Base-by-base conservation (phyloP, 2,329 filamentous ascomycete genomes). In the Aureobasidium sp. region DNA sequence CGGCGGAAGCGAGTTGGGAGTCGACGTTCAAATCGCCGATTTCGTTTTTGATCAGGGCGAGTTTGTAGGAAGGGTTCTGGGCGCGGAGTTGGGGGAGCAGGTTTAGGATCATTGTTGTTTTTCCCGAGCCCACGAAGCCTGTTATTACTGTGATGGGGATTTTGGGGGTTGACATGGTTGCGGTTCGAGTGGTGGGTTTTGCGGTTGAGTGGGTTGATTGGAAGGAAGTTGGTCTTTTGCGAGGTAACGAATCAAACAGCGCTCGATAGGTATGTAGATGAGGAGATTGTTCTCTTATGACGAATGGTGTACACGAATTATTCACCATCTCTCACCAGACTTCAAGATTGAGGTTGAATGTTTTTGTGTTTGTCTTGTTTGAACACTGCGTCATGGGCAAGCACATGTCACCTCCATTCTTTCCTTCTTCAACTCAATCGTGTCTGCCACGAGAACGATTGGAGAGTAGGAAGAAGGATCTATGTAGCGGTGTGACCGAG, bases 11-110 rank as follows among this genome's bases (percentile, higher is more conserved):
- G 33, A 99, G 87, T 73, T 96, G 90, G 1, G 90, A 94, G 79
- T 99, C 94, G 72, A 99, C 82, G 39, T 91, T 92, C 45, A 99
- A 77, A 73, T 97, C 92, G 71, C 94, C 94, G 74, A 97, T 97
- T 77, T 99, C 94, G 76, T 99, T 99, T 75, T 99, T 99, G 61
- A 99, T 84, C 17, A 99, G 86, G 2, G 93, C 94, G 66, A 99
- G 89, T 62, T 88, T 89, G 84, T 99, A 97, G 66, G 86, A 88
- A 59, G 87, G 86, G 63, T 88, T 88, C 82, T 97, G 96, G 64
- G 86, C 87, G 62, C 86, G 86, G 15, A 99, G 87, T 78, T 99
- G 94, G 0, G 92, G 91, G 67, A 97, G 83, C 14, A 99, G 88
- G 75, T 94, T 94, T 65, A 99, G 86, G 66, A 99, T 91, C 63